Evolutionary conservation across 257 asterid species (phyloP).

Genomic region (Lantana camara): DNA sequence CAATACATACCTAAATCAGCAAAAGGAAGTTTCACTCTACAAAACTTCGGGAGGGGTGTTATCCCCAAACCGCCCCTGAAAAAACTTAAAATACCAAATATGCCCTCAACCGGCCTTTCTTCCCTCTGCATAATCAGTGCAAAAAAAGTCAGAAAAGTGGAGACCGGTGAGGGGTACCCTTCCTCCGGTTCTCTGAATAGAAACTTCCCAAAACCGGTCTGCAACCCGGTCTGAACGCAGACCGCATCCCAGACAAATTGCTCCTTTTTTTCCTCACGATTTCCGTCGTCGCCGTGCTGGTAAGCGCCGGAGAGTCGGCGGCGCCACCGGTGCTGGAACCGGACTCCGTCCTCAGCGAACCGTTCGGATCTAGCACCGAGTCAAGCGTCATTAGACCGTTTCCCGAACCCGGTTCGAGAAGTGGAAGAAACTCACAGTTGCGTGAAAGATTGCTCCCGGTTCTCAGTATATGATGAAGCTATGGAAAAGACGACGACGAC

Average conservation of each 20-base stretch:
- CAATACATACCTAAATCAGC: background rate
- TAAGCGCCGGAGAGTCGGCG: slow-evolving; percentile 26
- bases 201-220: slow-evolving; percentile 31
- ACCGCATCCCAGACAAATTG: slow-evolving; percentile 26
- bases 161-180: slow-evolving; percentile 68
- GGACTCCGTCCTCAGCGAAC: slow-evolving; percentile 45
- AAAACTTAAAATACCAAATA: slow-evolving; percentile 11
- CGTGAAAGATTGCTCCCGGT: slow-evolving; percentile 43
- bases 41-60: slow-evolving; percentile 33
- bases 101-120: slow-evolving; percentile 26
- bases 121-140: slow-evolving; percentile 12
- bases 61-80: slow-evolving; percentile 15
- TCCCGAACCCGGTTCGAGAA: slow-evolving; percentile 51
- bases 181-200: slow-evolving; percentile 55
- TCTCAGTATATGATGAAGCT: slow-evolving; percentile 52
- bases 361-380: slow-evolving; percentile 49
- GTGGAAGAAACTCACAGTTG: slow-evolving; percentile 35
- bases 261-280: slow-evolving; percentile 52
- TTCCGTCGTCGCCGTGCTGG: slow-evolving; percentile 51
- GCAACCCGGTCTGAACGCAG: slow-evolving; percentile 33
- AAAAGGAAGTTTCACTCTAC: slow-evolving; percentile 21
- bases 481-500: background rate
- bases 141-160: slow-evolving; percentile 46
- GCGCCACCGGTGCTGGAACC: slow-evolving; percentile 37
- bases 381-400: slow-evolving; percentile 65